These are phyloP conservation scores for Colletotrichum gigasporum DNA, from an alignment of 2,329 filamentous ascomycete genomes.

Conservation along the genomic window DNA sequence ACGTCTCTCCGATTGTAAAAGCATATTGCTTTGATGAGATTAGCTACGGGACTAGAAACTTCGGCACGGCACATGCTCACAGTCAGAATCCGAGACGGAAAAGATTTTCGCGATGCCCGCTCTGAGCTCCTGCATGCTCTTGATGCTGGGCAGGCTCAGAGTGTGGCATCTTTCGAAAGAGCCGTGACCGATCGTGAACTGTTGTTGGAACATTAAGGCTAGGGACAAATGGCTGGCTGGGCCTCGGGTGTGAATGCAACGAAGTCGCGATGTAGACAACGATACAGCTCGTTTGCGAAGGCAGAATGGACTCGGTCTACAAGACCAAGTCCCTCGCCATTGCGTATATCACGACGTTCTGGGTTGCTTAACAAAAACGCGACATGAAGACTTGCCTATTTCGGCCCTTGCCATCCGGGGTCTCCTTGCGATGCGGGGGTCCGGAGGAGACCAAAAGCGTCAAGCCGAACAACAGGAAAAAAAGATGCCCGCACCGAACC, in stretches of 20 bases:
- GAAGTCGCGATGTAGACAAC: too few species aligned
- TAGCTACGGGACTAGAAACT: neutral
- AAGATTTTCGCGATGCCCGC: slow-evolving; percentile 7
- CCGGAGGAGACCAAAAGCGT: too few species aligned
- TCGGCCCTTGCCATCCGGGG: too few species aligned
- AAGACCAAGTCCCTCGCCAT: too few species aligned
- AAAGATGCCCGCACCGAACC: too few species aligned
- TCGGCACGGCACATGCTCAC: neutral
- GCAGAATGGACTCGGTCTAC: too few species aligned
- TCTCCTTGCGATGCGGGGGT: too few species aligned
- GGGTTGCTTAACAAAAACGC: too few species aligned
- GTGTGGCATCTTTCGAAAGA: slow-evolving; percentile 11
- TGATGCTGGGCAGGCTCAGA: neutral
- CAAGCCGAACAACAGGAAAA: too few species aligned
- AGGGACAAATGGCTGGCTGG: neutral
- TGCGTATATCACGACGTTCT: too few species aligned
- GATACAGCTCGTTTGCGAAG: too few species aligned
- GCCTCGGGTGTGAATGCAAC: neutral
- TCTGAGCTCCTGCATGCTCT: slow-evolving; percentile 18
- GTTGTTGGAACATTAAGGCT: slow-evolving; percentile 13
- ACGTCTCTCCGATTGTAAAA: slow-evolving; percentile 4
- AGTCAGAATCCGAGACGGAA: slow-evolving; percentile 9
- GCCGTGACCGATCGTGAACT: slow-evolving; percentile 8
- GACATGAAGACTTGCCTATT: too few species aligned
- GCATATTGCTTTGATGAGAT: neutral